A percentile compares a stretch with the other conserved stretches of the same genome.
These are phyloP conservation scores for Verticillium klebahnii DNA, from an alignment of 2,329 filamentous ascomycete genomes.

Conservation along the genomic window DNA sequence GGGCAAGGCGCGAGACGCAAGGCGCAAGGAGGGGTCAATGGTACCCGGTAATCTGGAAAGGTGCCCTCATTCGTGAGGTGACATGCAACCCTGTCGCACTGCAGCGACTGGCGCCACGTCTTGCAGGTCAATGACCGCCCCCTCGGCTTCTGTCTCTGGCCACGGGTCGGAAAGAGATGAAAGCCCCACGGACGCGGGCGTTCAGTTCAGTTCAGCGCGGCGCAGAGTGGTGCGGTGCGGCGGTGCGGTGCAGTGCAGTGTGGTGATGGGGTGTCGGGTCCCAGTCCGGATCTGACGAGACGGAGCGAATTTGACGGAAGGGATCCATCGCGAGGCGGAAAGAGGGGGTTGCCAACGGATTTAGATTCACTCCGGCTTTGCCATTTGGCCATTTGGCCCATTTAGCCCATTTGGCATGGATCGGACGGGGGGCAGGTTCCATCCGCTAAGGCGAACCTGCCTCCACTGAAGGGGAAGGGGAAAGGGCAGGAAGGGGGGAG, in stretches of 20 bases:
- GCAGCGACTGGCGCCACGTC: background rate
- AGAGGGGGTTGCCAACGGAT: background rate
- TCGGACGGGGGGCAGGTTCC: background rate
- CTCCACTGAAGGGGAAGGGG: background rate
- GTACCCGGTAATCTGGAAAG: background rate
- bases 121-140: background rate
- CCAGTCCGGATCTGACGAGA: background rate
- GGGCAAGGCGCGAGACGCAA: background rate
- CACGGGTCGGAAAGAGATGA: background rate
- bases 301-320: background rate
- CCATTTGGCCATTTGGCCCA: background rate
- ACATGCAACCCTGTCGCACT: background rate
- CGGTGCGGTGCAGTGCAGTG: background rate
- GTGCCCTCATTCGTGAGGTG: background rate
- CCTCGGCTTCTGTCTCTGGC: background rate
- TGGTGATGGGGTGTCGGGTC: background rate
- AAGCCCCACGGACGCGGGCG: background rate
- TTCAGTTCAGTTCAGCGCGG: background rate
- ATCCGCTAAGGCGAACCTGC: background rate
- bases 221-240: background rate
- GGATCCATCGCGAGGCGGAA: background rate
- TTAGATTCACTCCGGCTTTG: background rate
- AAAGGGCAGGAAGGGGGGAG: background rate
- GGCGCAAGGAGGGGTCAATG: background rate
- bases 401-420: background rate